Evolutionary conservation across 2,329 filamentous ascomycete species (phyloP), one percentile per base, ranked within the genome.

Genomic region (Beauveria sp.): DNA sequence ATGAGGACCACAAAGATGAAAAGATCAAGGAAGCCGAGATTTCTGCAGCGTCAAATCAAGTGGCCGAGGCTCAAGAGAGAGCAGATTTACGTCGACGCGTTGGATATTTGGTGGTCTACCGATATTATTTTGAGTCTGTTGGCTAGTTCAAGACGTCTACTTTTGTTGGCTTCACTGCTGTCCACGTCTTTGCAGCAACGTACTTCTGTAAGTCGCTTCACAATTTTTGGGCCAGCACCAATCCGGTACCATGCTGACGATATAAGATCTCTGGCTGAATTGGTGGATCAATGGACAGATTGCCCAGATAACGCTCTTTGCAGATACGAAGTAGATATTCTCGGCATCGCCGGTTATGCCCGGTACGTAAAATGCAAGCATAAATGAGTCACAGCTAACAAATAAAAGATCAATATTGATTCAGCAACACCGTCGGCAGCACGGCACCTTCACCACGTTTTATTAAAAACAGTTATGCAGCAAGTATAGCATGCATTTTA

Each of bases 381-480:
- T 24, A 7, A n/a, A 52, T 60, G 50, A 46, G 42, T 47, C 40
- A 46, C 42, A 45, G 40, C 50, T 54, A 6, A 47, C 42, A 53
- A 16, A 9, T 20, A 22, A 26, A 26, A 60, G 58, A 28, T 50
- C 51, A 49, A 50, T 55, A 20, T 50, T 50, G 42, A 56, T 55
- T 3, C 58, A 61, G 55, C 47, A 26, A 64, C 75, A 3, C 73
- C 74, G 42, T 63, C 62, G 5, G 67, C 67, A 30, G 66, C 71
- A 1, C 46, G 53, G 8, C 64, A 63, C 28, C 67, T 69, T 30
- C 67, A 68, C 26, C 51, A 65, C 30, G 57, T 64, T 9, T 40
- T 67, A 1, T 66, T 76, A 1, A 62, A 61, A 5, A 73, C 73
- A 0, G 70, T 74, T 16, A 71, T 75, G 64, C 58, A 14, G 58